Percentiles rank a stretch among this genome's conserved stretches.
Conservation (phyloP, 768 basidiomycete genomes). For the Coprinopsis marcescibilis region DNA sequence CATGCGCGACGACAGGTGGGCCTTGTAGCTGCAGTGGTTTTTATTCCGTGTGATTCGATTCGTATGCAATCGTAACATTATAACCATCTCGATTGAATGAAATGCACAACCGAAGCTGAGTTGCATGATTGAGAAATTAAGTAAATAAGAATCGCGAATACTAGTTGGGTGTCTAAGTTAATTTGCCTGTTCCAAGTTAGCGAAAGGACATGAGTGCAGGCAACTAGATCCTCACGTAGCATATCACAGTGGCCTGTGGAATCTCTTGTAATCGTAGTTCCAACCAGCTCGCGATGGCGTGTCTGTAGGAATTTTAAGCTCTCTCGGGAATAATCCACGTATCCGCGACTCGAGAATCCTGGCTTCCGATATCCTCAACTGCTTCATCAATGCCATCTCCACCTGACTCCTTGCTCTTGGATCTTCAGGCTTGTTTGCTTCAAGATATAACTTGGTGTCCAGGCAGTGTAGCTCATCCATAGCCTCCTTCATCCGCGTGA, state of each 20-base stretch:
- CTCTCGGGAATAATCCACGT: slow-evolving; percentile 82
- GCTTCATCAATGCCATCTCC: slow-evolving; percentile 57
- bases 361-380: slow-evolving; percentile 58
- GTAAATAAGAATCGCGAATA: no score
- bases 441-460: slow-evolving; percentile 55
- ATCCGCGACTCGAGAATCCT: slow-evolving; percentile 71
- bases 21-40: slow-evolving; percentile 5
- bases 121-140: no score
- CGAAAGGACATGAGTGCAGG: no score
- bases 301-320: slow-evolving; percentile 80
- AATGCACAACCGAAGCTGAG: no score
- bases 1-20: slow-evolving; percentile 33
- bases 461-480: slow-evolving; percentile 74
- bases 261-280: slow-evolving; percentile 82
- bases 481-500: slow-evolving; percentile 72
- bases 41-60: no score
- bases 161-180: no score
- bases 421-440: slow-evolving; percentile 71
- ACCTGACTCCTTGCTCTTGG: slow-evolving; percentile 54
- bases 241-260: slow-evolving; percentile 39
- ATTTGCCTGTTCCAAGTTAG: no score
- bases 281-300: slow-evolving; percentile 78
- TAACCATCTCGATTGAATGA: no score
- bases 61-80: no score
- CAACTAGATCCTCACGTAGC: neutral